Evolutionary conservation across 2,329 filamentous ascomycete species (phyloP), one percentile per base, ranked within the genome.

Genomic region (Aspergillus transmontanensis): DNA sequence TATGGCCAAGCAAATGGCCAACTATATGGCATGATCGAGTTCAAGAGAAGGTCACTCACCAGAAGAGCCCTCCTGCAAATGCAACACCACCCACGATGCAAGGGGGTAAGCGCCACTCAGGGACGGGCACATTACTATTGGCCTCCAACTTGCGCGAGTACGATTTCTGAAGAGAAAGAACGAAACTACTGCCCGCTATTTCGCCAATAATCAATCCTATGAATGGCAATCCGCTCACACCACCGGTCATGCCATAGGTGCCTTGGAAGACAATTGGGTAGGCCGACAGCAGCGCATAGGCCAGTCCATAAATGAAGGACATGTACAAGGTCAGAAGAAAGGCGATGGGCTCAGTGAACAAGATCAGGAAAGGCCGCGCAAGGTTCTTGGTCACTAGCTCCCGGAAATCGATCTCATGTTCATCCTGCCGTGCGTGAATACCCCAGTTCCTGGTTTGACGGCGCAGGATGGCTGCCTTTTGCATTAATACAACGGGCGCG

Each of bases 401-500:
- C 12, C 51, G 59, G 32, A 69, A 56, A 12, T 65, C 64, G n/a
- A 69, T 61, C 48, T 71, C 69, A 7, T 67, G 12, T n/a, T 69
- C 66, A 11, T 68, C 69, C 57, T 71, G 68, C 6, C 65, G 64
- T 12, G 69, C 67, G 23, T 69, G 69, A 19, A 71, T 69, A 1
- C 66, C 69, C 68, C 68, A 71, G 60, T 69, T 69, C 28, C 62
- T 59, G 6, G 67, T 69, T 34, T 71, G 67, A 14, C 66, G 64
- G 12, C 67, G 68, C 32, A 71, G 57, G 28, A 67, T 66, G 12
- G 61, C 58, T 1, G 69, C 69, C 21, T 69, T 69, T 26, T 69
- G 58, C 2, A 64, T 61, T 2, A 69, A 60, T 3, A 71, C 61
- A 2, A 65, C 39, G 3, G 84, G 84, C 0, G 83, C 79, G 65